phyloP scores from a whole-genome alignment of 1,139 yeast species.

The Candida sanyaensis region DNA sequence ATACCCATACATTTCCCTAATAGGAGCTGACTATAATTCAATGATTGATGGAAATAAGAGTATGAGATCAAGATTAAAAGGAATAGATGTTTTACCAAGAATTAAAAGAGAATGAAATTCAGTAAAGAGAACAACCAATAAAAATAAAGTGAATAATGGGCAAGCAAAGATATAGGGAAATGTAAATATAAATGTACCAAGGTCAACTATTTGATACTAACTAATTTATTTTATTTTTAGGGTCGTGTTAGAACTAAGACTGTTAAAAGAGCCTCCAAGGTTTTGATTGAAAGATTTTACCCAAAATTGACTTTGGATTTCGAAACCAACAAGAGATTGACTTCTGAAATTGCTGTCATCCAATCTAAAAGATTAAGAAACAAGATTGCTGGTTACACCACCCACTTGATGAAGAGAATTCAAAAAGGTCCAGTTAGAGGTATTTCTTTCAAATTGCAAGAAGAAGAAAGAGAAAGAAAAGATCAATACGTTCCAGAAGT shows the following conservation, averaged over 20 bases:
- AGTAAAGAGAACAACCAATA: too few relatives aligned
- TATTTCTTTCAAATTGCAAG: conserved; percentile 99
- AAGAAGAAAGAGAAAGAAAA: conserved; percentile 99
- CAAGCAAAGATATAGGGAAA: neutral
- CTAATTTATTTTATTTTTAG: conserved; percentile 37
- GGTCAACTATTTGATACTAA: conserved; percentile 24
- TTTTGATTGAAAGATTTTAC: conserved; percentile 99
- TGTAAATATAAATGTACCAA: neutral
- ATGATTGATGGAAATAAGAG: too few relatives aligned
- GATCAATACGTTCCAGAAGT: conserved; percentile 99
- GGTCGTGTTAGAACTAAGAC: conserved; percentile 99
- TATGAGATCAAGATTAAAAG: neutral
- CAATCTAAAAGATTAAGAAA: conserved; percentile 99
- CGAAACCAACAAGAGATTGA: conserved; percentile 99
- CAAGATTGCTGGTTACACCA: conserved; percentile 99
- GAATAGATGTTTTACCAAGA: neutral
- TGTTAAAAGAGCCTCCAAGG: conserved; percentile 99
- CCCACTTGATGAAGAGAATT: conserved; percentile 99
- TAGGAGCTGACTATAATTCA: neutral
- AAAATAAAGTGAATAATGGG: neutral
- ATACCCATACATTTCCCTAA: neutral
- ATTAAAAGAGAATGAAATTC: too few relatives aligned
- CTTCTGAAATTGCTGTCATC: conserved; percentile 97
- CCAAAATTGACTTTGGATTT: conserved; percentile 99
- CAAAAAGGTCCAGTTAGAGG: conserved; percentile 99